Percentiles rank a stretch among this genome's conserved stretches.
phyloP scores from a whole-genome alignment of 768 basidiomycete species.

The Tricholoma flavovirens region DNA sequence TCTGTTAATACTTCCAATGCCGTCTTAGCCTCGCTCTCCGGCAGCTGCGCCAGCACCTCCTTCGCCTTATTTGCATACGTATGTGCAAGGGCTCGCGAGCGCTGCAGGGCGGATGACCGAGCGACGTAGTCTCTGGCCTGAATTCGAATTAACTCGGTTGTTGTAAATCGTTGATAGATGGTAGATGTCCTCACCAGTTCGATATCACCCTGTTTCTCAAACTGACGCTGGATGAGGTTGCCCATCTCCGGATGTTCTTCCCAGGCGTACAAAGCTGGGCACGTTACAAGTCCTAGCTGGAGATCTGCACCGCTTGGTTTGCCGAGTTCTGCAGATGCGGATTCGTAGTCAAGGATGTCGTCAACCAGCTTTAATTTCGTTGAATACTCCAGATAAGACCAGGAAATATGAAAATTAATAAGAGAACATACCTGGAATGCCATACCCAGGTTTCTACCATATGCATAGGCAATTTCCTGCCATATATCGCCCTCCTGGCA shows the following conservation, averaged over 20 bases:
- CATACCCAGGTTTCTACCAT: constrained; percentile 88
- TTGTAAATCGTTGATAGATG: background rate
- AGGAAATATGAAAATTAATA: background rate
- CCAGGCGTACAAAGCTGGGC: constrained; percentile 92
- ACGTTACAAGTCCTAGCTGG: constrained; percentile 81
- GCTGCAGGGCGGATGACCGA: constrained; percentile 71
- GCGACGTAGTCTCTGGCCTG: constrained; percentile 74
- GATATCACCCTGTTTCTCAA: constrained; percentile 78
- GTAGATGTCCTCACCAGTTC: constrained; percentile 50
- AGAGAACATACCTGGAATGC: constrained; percentile 77
- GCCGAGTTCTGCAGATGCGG: constrained; percentile 67
- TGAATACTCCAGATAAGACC: background rate
- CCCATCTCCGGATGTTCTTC: constrained; percentile 90
- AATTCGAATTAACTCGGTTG: background rate
- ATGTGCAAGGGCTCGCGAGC: constrained; percentile 74
- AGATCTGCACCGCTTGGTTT: constrained; percentile 90
- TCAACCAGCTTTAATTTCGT: constrained; percentile 73
- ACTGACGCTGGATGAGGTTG: constrained; percentile 78
- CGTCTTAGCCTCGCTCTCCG: constrained; percentile 76
- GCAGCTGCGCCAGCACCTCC: constrained; percentile 63
- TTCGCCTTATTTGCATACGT: constrained; percentile 76
- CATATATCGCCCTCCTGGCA: constrained; percentile 76
- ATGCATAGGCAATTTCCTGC: constrained; percentile 93
- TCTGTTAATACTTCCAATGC: constrained; percentile 73
- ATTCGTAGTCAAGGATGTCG: constrained; percentile 90